These are phyloP conservation scores for Emmonsiellopsis sp. DNA, from an alignment of 2,329 filamentous ascomycete genomes.

Conservation along the genomic window DNA sequence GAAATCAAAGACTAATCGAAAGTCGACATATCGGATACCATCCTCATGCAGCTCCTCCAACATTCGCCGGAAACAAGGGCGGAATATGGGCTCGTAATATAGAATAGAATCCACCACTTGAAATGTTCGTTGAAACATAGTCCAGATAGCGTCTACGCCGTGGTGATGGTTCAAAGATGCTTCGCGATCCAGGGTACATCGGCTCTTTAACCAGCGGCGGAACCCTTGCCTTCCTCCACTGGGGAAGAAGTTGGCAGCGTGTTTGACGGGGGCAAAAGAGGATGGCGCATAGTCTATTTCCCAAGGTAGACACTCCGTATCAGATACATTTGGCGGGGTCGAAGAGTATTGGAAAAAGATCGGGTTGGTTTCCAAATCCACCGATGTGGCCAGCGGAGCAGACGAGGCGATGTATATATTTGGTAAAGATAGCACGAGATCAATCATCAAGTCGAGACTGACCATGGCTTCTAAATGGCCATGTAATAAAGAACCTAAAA, in stretches of 20 bases:
- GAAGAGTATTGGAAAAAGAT: constrained; percentile 55
- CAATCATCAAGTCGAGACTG: constrained; percentile 70
- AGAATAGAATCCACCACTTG: constrained; percentile 63
- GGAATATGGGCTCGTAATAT: constrained; percentile 85
- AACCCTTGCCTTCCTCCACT: constrained; percentile 63
- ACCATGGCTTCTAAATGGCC: constrained; percentile 89
- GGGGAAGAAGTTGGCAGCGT: constrained; percentile 66
- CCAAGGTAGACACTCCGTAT: constrained; percentile 49
- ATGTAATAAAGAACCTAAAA: constrained; percentile 56
- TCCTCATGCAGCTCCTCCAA: constrained; percentile 66
- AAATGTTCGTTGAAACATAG: constrained; percentile 70
- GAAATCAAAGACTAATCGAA: constrained; percentile 66
- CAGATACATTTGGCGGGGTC: constrained; percentile 34
- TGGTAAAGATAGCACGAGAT: constrained; percentile 58
- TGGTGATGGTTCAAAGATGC: constrained; percentile 74
- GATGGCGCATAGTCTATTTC: constrained; percentile 50
- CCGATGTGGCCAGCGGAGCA: constrained; percentile 45
- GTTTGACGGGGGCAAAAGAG: constrained; percentile 49
- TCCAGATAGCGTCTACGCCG: constrained; percentile 76
- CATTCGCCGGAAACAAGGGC: constrained; percentile 62
- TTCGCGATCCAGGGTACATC: constrained; percentile 60
- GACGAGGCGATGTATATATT: constrained; percentile 65
- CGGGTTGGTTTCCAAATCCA: constrained; percentile 46
- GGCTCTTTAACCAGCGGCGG: constrained; percentile 63
- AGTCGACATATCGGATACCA: constrained; percentile 75